Percentiles rank a stretch among this genome's conserved stretches.
Evolutionary conservation across 441 rosid species (phyloP).

Genomic region (Adansonia madagascariensis): DNA sequence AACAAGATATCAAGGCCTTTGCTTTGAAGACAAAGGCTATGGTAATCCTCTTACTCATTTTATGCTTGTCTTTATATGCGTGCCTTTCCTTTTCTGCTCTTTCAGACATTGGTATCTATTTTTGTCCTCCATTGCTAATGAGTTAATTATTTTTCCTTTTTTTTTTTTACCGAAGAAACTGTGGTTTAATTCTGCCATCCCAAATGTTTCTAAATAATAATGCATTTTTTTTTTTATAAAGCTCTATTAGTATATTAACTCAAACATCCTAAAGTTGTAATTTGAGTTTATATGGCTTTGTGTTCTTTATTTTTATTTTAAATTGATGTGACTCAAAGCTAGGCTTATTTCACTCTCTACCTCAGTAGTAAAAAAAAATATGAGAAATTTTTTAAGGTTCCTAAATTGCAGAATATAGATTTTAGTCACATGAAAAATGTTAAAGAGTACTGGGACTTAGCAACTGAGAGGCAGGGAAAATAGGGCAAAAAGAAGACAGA

Average conservation of each 20-base stretch:
- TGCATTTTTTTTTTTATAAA: background rate
- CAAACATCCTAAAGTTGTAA: background rate
- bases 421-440: background rate
- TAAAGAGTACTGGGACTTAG: too few relatives aligned
- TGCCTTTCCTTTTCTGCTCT: background rate
- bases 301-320: background rate
- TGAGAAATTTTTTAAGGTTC: background rate
- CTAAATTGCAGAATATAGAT: background rate
- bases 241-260: background rate
- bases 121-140: background rate
- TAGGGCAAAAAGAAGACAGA: background rate
- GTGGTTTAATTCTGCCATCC: background rate
- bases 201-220: too few relatives aligned
- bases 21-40: conserved; percentile 80
- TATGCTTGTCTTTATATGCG: background rate
- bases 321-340: background rate
- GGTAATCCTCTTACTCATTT: conserved; percentile 42
- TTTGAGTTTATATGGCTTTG: background rate
- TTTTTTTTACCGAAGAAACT: background rate
- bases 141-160: background rate
- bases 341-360: conserved; percentile 4
- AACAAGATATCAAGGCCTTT: conserved; percentile 70
- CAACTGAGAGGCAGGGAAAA: background rate
- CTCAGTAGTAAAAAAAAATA: background rate
- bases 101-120: conserved; percentile 1